Base-by-base conservation (phyloP, 2,329 filamentous ascomycete genomes). In the Nemania bipapillata region DNA sequence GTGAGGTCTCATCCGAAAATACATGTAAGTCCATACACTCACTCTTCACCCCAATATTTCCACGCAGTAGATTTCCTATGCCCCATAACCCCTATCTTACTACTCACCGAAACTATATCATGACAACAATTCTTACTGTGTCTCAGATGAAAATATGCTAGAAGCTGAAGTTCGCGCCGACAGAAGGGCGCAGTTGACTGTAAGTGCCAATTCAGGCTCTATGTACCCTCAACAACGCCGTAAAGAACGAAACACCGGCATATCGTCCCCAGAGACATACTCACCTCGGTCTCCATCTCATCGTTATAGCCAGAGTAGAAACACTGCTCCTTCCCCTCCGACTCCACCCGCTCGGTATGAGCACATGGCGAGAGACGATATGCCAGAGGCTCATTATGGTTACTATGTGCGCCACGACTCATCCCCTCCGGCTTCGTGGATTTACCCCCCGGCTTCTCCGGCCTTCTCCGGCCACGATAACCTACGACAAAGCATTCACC, bases 401-500 rank as follows among this genome's bases (percentile, higher is more conserved):
- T 64, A 55, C 47, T 11, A 59, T 20, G 15, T 35, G 6, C 8
- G 37, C 26, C 12, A 20, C 15, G 15, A 47, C 7, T 40, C 40
- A 15, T 6, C 22, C 26, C 15, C 47, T 30, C 20, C 54, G 35
- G 4, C 47, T 22, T 20, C 42, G 2, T 52, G 40, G 17, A 45
- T 50, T 11, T 37, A 56, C 17, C 32, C 56, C 8, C 55, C 62
- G n/a, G 12, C 32, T 17, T 65, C 66, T 15, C 56, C 61, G 3
- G 42, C 40, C 11, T 61, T 20, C 20, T 24, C 32, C n/a, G 20
- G 12, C 22, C 47, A 64, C 37, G 54, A 63, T 11, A 42, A 54
- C 32, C 63, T 63, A 15, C 63, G 67, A 35, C 67, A 63, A 20
- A 59, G 53, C 24, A 66, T 69, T 54, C 67, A 66, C 22, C 67